Conservation (phyloP, 2,329 filamentous ascomycete species). For the Penicillium psychrosexuale region DNA sequence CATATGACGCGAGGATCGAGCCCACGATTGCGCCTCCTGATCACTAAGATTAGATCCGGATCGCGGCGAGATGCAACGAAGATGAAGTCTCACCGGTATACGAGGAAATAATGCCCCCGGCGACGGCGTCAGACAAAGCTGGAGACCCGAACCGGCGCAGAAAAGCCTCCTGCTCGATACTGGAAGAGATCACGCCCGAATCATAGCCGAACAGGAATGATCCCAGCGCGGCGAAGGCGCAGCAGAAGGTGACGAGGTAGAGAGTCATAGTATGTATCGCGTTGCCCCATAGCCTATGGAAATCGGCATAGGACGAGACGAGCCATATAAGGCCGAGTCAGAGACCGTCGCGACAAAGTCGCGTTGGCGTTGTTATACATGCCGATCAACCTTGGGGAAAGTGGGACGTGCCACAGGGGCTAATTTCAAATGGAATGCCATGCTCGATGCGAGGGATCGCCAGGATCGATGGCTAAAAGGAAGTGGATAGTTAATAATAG, state of each 20-base stretch:
- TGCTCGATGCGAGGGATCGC: conserved; percentile 18
- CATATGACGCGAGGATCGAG: conserved; percentile 31
- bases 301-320: neutral
- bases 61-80: neutral
- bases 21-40: conserved; percentile 41
- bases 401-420: conserved; percentile 22
- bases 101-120: conserved; percentile 41
- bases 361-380: conserved; percentile 15
- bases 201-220: conserved; percentile 52
- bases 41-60: conserved; percentile 12
- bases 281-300: conserved; percentile 9
- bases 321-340: conserved; percentile 3
- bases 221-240: conserved; percentile 47
- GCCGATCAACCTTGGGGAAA: conserved; percentile 15
- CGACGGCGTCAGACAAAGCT: conserved; percentile 29
- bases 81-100: conserved; percentile 31
- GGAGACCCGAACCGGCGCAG: conserved; percentile 28
- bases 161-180: conserved; percentile 37
- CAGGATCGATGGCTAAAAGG: neutral
- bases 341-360: conserved; percentile 7
- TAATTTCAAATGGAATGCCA: conserved; percentile 13
- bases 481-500: neutral
- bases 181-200: conserved; percentile 39
- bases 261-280: conserved; percentile 26
- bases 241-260: conserved; percentile 33